Conservation (phyloP, 768 basidiomycete genomes). For the Boletus sp. region DNA sequence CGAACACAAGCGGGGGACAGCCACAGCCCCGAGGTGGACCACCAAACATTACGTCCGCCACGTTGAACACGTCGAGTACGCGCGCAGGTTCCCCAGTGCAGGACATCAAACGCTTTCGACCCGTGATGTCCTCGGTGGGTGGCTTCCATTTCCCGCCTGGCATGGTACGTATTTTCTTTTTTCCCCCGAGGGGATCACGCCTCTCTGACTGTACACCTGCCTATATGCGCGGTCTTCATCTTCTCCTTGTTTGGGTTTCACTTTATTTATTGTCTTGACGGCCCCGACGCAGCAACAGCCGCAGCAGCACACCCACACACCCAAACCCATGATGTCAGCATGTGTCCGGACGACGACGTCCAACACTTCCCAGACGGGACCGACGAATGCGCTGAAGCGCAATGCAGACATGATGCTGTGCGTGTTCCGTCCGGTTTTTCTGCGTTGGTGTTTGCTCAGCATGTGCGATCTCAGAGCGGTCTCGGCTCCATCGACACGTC, state of each 20-base stretch:
- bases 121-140: slow-evolving; percentile 35
- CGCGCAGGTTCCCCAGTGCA: background rate
- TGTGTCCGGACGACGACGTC: slow-evolving; percentile 10
- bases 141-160: slow-evolving; percentile 51
- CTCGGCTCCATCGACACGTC: slow-evolving; percentile 19
- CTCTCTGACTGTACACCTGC: background rate
- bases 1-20: background rate
- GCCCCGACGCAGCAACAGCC: slow-evolving; percentile 7
- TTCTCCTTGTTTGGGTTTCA: background rate
- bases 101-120: background rate
- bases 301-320: background rate
- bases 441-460: background rate
- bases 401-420: slow-evolving; percentile 34
- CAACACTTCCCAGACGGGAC: slow-evolving; percentile 1
- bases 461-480: slow-evolving; percentile 12
- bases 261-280: background rate
- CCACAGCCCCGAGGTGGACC: background rate
- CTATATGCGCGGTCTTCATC: slow-evolving; percentile 2
- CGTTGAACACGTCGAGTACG: slow-evolving; percentile 2
- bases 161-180: slow-evolving; percentile 33
- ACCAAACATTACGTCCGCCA: background rate
- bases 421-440: slow-evolving; percentile 4
- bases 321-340: slow-evolving; percentile 3
- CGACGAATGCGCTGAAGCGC: slow-evolving; percentile 31
- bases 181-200: background rate